Conservation (phyloP, 441 rosid genomes). For the Hura crepitans region DNA sequence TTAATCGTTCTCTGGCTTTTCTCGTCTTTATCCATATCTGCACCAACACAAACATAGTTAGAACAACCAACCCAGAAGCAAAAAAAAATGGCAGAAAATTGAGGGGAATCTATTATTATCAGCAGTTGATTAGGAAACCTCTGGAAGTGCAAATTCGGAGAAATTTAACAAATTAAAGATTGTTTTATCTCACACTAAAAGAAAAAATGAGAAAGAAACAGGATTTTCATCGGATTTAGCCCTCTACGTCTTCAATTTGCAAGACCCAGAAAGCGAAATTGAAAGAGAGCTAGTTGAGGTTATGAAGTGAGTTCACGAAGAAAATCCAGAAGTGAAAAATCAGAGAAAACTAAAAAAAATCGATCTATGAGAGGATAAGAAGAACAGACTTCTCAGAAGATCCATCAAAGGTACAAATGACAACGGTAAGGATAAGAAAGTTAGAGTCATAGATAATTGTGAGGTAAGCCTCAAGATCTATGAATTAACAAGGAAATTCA, state of each 20-base stretch:
- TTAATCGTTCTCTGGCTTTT: slow-evolving; percentile 40
- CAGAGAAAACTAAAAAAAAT: neutral
- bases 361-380: neutral
- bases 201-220: neutral
- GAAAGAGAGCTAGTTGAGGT: slow-evolving; percentile 1
- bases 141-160: slow-evolving; percentile 14
- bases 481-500: slow-evolving; percentile 17
- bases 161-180: neutral
- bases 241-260: neutral
- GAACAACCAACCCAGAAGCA: neutral
- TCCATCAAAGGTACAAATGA: neutral
- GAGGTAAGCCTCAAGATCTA: slow-evolving; percentile 31
- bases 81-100: neutral
- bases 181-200: neutral
- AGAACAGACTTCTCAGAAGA: neutral
- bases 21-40: slow-evolving; percentile 50
- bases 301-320: neutral
- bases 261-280: slow-evolving; percentile 8
- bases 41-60: neutral
- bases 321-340: slow-evolving; percentile 15
- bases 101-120: neutral
- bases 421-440: neutral
- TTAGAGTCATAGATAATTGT: slow-evolving; percentile 10
- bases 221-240: neutral
- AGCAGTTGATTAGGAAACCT: neutral